Evolutionary conservation across 257 asterid genomes (phyloP), one percentile per base, ranked within the genome.

Genomic region (Nicotiana otophora): DNA sequence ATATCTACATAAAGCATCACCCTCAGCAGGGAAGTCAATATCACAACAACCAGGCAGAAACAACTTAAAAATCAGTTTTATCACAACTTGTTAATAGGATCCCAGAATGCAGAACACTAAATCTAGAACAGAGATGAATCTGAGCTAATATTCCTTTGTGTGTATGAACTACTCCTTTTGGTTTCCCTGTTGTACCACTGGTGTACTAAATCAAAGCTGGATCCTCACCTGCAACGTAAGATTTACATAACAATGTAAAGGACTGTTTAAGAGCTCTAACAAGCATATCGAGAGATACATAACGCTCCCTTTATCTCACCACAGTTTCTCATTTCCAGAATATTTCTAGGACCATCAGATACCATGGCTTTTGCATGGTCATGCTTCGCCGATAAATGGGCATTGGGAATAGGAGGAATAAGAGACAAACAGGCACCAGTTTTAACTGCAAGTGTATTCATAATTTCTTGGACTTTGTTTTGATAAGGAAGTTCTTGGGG

Each of bases 151-250:
- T 88, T 74, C 98, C 92, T 69, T 86, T 85, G 84, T 93, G 98
- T 26, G 98, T 95, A 88, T 95, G 98, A 78, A 95, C 98, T 72
- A 85, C 98, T 83, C 98, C 98, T 93, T 95, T 95, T 30, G 98
- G 98, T 84, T 92, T 93, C 42, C 98, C 98, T 2, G 98, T 95
- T 23, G 98, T 93, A 67, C 98, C 98, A 79, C 98, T 95, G 58
- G 98, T 95, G 84, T 95, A 95, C 78, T 93, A 87, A 83, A 95
- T 89, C 84, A 95, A 86, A 28, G 98, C 98, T 15, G 97, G 94
- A 4, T 91, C 94, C 68, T 90, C 97, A 61, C 91, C 97, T 95
- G 80, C 85, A 86, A 54, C 31, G 57, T 34, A 77, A 81, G 78
- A 84, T 53, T 53, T 76, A 81, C 57, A 46, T 46, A 48, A 77